Conservation (phyloP, 192 early-diverging fungal genomes). For the Umbelopsis vinacea region DNA sequence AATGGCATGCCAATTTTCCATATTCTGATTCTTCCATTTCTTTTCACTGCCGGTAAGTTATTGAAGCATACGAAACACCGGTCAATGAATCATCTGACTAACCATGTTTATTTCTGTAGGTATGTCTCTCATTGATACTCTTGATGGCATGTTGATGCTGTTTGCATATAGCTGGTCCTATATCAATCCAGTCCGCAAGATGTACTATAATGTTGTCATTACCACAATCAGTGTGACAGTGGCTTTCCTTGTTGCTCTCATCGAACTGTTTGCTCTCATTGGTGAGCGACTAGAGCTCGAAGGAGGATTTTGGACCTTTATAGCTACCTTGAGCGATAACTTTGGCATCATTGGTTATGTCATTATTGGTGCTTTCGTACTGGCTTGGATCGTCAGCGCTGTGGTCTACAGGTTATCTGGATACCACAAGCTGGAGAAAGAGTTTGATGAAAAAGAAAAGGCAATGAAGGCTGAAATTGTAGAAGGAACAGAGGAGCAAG, state of each 20-base stretch:
- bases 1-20: slow-evolving; percentile 51
- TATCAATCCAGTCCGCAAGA: slow-evolving; percentile 62
- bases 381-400: slow-evolving; percentile 45
- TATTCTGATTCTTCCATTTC: slow-evolving; percentile 62
- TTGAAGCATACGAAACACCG: not conserved
- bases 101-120: slow-evolving; percentile 35
- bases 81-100: too few species aligned
- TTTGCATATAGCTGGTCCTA: slow-evolving; percentile 67
- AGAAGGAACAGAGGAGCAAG: not conserved
- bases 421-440: slow-evolving; percentile 45
- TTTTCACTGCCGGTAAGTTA: slow-evolving; percentile 61
- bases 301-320: slow-evolving; percentile 50
- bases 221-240: slow-evolving; percentile 65
- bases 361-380: slow-evolving; percentile 48
- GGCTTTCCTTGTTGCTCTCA: slow-evolving; percentile 59
- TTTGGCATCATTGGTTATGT: slow-evolving; percentile 58
- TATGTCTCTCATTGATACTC: slow-evolving; percentile 70
- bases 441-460: slow-evolving; percentile 28
- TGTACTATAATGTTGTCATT: slow-evolving; percentile 70
- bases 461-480: not conserved
- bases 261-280: slow-evolving; percentile 59
- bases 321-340: slow-evolving; percentile 43
- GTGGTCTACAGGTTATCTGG: slow-evolving; percentile 44
- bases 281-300: slow-evolving; percentile 43
- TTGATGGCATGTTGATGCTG: slow-evolving; percentile 72